These are phyloP conservation scores for Globisporangium echinulatum DNA, from an alignment of 352 stramenopile genomes.

Conservation along the genomic window DNA sequence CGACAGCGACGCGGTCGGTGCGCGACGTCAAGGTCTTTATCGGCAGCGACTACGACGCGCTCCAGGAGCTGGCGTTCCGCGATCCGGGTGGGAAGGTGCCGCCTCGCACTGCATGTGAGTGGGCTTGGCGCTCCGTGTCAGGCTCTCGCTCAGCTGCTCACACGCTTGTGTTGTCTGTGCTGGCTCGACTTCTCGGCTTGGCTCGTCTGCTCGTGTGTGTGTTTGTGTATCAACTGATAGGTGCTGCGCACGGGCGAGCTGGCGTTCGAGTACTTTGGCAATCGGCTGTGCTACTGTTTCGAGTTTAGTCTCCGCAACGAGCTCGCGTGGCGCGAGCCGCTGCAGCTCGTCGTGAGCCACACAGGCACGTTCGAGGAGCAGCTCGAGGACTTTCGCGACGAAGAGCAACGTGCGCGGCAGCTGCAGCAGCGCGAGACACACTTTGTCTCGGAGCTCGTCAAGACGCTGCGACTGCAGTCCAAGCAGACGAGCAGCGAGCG, in stretches of 20 bases:
- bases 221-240: slow-evolving; percentile 5
- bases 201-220: neutral
- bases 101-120: neutral
- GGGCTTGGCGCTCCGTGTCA: neutral
- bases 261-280: slow-evolving; percentile 56
- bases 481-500: slow-evolving; percentile 55
- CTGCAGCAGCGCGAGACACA: slow-evolving; percentile 51
- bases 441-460: slow-evolving; percentile 66
- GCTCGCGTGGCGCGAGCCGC: slow-evolving; percentile 4
- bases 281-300: slow-evolving; percentile 57
- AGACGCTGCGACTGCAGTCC: slow-evolving; percentile 60
- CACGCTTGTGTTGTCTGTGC: too few species aligned
- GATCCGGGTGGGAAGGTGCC: slow-evolving; percentile 37
- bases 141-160: neutral
- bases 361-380: slow-evolving; percentile 36
- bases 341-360: slow-evolving; percentile 5
- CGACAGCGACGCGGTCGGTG: neutral
- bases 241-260: slow-evolving; percentile 20
- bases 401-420: slow-evolving; percentile 34
- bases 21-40: slow-evolving; percentile 35
- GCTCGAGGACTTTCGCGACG: slow-evolving; percentile 57
- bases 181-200: too few species aligned
- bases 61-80: slow-evolving; percentile 37
- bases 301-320: slow-evolving; percentile 25
- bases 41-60: slow-evolving; percentile 48